Conservation (phyloP, 495 filamentous ascomycete species). For the Neurospora tetrasperma region DNA sequence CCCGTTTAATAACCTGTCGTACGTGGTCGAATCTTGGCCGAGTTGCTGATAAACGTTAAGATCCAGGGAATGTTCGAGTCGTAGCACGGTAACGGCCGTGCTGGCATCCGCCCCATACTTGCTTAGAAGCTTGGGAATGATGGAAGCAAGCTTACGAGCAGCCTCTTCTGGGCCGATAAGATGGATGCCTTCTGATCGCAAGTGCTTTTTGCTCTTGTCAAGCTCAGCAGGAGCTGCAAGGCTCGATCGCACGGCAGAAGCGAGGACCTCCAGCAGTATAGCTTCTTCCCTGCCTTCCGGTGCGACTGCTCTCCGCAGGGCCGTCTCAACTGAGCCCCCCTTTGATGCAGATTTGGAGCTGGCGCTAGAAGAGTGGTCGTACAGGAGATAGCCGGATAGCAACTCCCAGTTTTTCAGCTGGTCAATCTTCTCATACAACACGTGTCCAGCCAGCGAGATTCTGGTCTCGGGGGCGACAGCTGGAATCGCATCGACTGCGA, state of each 20-base stretch:
- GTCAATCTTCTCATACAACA: constrained; percentile 68
- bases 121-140: constrained; percentile 77
- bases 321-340: constrained; percentile 36
- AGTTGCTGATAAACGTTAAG: constrained; percentile 83
- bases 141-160: constrained; percentile 58
- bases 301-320: constrained; percentile 55
- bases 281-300: constrained; percentile 70
- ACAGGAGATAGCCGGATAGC: constrained; percentile 79
- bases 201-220: constrained; percentile 52
- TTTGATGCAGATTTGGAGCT: constrained; percentile 33
- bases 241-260: constrained; percentile 60
- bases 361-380: constrained; percentile 64
- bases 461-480: constrained; percentile 59
- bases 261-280: constrained; percentile 77
- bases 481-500: constrained; percentile 39
- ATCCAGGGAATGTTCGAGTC: constrained; percentile 79
- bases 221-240: constrained; percentile 50
- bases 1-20: constrained; percentile 75
- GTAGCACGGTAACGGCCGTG: constrained; percentile 73
- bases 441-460: constrained; percentile 74
- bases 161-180: constrained; percentile 59
- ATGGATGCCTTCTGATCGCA: constrained; percentile 40
- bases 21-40: constrained; percentile 72
- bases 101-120: constrained; percentile 86
- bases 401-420: constrained; percentile 81